Evolutionary conservation across 2,329 filamentous ascomycete species (phyloP).

Genomic region (Cyphellophora europaea): DNA sequence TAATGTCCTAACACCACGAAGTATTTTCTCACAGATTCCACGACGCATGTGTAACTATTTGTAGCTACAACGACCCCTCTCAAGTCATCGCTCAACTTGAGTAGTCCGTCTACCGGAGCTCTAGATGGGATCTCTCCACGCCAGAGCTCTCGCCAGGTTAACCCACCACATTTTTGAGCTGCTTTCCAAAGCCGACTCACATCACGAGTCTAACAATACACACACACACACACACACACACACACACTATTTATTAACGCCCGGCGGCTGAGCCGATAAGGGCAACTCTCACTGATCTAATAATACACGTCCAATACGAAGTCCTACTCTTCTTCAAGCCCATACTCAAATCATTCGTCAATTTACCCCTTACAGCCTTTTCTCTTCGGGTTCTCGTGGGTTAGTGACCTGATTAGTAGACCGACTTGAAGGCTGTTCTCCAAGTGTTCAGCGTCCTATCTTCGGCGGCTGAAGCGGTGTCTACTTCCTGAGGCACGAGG

Average conservation of each 20-base stretch:
- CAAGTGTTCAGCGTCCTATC: slow-evolving; percentile 1
- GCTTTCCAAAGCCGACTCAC: neutral
- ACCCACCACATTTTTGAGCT: neutral
- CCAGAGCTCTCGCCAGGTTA: neutral
- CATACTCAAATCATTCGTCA: neutral
- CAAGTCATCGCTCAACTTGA: neutral
- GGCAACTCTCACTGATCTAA: slow-evolving; percentile 14
- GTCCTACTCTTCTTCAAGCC: neutral
- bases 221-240: slow-evolving; percentile 1
- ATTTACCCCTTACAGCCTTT: neutral
- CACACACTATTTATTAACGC: slow-evolving; percentile 15
- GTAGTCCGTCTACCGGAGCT: neutral
- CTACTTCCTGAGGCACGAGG: too few relatives aligned
- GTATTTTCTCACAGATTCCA: neutral
- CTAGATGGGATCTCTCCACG: neutral
- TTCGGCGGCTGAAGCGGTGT: too few relatives aligned
- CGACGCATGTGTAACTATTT: neutral
- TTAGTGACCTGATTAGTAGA: slow-evolving; percentile 1
- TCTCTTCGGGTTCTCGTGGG: neutral
- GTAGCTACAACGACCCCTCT: neutral
- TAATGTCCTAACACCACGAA: too few relatives aligned
- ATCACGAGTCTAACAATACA: neutral
- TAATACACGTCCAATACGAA: neutral
- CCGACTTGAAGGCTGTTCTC: slow-evolving; percentile 1
- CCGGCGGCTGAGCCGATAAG: slow-evolving; percentile 17